Conservation (phyloP, 2,329 filamentous ascomycete genomes). For the Stachybotrys chlorohalonatus region DNA sequence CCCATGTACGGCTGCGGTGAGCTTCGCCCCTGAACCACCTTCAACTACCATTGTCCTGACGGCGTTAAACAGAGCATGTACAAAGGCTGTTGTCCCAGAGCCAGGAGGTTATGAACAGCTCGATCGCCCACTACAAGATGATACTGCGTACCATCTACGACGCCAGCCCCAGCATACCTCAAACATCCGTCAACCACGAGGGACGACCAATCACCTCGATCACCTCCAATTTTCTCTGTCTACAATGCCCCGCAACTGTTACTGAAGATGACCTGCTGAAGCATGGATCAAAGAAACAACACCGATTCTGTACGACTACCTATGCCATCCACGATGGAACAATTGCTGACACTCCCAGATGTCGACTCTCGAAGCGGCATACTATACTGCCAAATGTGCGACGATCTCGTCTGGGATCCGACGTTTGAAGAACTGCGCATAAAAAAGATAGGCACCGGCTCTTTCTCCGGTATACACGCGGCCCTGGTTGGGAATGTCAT, state of each 20-base stretch:
- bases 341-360: slow-evolving; percentile 38
- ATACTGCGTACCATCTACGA: slow-evolving; percentile 65
- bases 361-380: slow-evolving; percentile 69
- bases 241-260: slow-evolving; percentile 64
- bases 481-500: neutral
- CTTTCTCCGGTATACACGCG: slow-evolving; percentile 47
- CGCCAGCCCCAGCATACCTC: slow-evolving; percentile 52
- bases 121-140: slow-evolving; percentile 62
- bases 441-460: slow-evolving; percentile 58
- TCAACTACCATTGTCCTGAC: neutral
- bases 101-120: slow-evolving; percentile 57
- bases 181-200: slow-evolving; percentile 53
- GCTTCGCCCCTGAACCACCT: slow-evolving; percentile 2
- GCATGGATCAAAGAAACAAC: slow-evolving; percentile 60
- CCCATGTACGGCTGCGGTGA: slow-evolving; percentile 57
- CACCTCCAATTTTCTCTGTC: slow-evolving; percentile 61
- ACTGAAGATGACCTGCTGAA: slow-evolving; percentile 55
- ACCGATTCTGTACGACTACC: slow-evolving; percentile 59
- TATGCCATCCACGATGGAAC: neutral
- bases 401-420: slow-evolving; percentile 76
- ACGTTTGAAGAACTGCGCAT: slow-evolving; percentile 68
- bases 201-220: slow-evolving; percentile 50
- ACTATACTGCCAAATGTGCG: slow-evolving; percentile 73
- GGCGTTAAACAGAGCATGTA: slow-evolving; percentile 52
- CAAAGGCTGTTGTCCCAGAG: slow-evolving; percentile 54